These are phyloP conservation scores for Cytospora paraplurivora DNA, from an alignment of 2,329 filamentous ascomycete species.

Conservation along the genomic window DNA sequence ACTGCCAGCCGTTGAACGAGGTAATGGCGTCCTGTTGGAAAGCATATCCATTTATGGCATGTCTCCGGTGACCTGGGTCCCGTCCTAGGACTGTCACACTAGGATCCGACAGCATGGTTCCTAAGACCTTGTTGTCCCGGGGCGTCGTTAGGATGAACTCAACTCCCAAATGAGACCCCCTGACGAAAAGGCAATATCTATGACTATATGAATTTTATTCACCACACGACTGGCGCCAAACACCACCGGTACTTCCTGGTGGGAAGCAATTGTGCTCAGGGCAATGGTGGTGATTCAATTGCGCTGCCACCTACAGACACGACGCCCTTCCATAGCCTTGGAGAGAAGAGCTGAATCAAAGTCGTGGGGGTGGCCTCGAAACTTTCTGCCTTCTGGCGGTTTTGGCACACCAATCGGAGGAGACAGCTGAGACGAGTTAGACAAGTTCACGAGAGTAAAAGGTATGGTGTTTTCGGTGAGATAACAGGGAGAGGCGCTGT, in stretches of 20 bases:
- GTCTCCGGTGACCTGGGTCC: slow-evolving; percentile 41
- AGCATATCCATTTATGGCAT: slow-evolving; percentile 48
- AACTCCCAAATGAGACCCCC: no score
- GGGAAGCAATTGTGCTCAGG: slow-evolving; percentile 12
- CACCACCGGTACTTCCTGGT: slow-evolving; percentile 3
- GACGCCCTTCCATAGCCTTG: slow-evolving; percentile 8
- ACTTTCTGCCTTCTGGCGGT: background rate
- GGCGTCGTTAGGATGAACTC: no score
- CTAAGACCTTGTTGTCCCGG: slow-evolving; percentile 17
- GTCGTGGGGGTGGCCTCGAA: background rate
- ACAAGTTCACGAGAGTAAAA: background rate
- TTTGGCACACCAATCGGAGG: background rate
- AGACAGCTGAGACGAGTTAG: background rate
- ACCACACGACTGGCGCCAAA: no score
- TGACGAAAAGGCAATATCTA: no score
- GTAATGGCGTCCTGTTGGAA: slow-evolving; percentile 52
- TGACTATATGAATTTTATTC: no score
- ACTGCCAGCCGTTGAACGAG: slow-evolving; percentile 52
- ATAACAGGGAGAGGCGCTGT: background rate
- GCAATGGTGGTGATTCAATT: background rate
- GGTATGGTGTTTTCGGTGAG: background rate
- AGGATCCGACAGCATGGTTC: slow-evolving; percentile 35
- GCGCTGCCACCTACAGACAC: slow-evolving; percentile 9
- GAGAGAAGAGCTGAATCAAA: background rate
- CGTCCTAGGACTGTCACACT: slow-evolving; percentile 38